Conservation (phyloP, 306 rosid species). For the Vachellia pachyceras region DNA sequence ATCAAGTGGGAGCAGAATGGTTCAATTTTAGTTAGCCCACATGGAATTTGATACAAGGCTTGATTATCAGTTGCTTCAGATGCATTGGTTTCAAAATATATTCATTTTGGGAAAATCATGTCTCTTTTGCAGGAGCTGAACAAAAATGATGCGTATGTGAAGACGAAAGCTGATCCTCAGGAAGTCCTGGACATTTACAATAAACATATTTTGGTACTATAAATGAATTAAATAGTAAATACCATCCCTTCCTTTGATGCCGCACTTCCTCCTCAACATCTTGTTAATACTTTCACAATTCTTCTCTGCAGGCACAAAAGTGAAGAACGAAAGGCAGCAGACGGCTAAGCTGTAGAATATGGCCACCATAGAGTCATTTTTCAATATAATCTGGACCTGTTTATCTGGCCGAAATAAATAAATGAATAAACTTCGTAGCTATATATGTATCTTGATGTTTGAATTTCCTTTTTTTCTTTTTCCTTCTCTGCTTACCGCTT, state of each 20-base stretch:
- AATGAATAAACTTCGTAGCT: conserved; percentile 3
- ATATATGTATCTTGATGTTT: background rate
- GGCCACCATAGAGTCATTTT: conserved; percentile 22
- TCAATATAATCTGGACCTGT: conserved; percentile 20
- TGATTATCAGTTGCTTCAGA: background rate
- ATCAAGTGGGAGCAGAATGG: conserved; percentile 5
- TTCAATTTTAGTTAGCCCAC: background rate
- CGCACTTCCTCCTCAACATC: background rate
- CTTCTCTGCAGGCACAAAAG: conserved; percentile 54
- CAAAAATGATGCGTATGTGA: conserved; percentile 71
- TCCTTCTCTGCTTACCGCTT: background rate
- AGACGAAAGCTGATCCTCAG: conserved; percentile 59
- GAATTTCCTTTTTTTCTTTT: background rate
- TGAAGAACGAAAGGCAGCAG: conserved; percentile 35
- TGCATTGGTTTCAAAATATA: background rate
- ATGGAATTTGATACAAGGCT: background rate
- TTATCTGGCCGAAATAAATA: background rate
- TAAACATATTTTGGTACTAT: conserved; percentile 58
- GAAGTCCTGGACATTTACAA: conserved; percentile 55
- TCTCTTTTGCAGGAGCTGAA: conserved; percentile 61
- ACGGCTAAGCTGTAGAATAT: conserved; percentile 5
- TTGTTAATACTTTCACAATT: conserved; percentile 6
- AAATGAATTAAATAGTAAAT: background rate
- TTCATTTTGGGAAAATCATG: conserved; percentile 4
- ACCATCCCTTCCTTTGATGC: background rate